phyloP scores from a whole-genome alignment of 768 basidiomycete genomes.

The Pulveroboletus sp. region DNA sequence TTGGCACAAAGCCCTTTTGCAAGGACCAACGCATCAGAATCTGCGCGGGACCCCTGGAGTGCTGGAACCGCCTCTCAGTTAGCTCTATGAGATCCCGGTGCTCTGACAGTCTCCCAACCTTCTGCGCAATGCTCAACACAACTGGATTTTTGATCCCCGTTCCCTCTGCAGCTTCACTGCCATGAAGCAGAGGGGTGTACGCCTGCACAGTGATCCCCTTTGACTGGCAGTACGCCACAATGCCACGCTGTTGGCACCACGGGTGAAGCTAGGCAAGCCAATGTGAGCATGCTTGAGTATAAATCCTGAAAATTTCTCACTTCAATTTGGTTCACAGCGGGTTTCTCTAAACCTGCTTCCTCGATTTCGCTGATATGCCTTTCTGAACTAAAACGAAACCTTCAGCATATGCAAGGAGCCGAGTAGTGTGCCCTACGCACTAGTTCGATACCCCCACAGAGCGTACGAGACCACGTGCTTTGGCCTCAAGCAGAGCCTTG shows the following conservation, averaged over 20 bases:
- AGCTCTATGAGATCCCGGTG: too few species aligned
- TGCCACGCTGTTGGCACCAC: slow-evolving; percentile 72
- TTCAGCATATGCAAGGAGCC: background rate
- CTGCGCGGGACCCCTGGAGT: slow-evolving; percentile 35
- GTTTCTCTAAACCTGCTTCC: slow-evolving; percentile 24
- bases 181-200: slow-evolving; percentile 68
- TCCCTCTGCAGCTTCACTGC: slow-evolving; percentile 19
- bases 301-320: slow-evolving; percentile 3
- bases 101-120: slow-evolving; percentile 37
- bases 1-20: slow-evolving; percentile 54
- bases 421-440: slow-evolving; percentile 23
- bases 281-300: background rate
- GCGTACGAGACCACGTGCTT: slow-evolving; percentile 35
- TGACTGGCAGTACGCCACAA: slow-evolving; percentile 65
- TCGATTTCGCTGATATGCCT: slow-evolving; percentile 25
- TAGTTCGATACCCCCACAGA: slow-evolving; percentile 47
- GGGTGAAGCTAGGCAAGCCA: slow-evolving; percentile 70
- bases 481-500: slow-evolving; percentile 35
- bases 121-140: slow-evolving; percentile 49
- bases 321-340: slow-evolving; percentile 30
- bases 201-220: slow-evolving; percentile 63
- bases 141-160: slow-evolving; percentile 45
- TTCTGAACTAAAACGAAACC: slow-evolving; percentile 18
- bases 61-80: slow-evolving; percentile 16
- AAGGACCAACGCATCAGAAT: slow-evolving; percentile 51